Conservation (phyloP, 805 yeast genomes). For the Tetrapisispora namnaoensis region DNA sequence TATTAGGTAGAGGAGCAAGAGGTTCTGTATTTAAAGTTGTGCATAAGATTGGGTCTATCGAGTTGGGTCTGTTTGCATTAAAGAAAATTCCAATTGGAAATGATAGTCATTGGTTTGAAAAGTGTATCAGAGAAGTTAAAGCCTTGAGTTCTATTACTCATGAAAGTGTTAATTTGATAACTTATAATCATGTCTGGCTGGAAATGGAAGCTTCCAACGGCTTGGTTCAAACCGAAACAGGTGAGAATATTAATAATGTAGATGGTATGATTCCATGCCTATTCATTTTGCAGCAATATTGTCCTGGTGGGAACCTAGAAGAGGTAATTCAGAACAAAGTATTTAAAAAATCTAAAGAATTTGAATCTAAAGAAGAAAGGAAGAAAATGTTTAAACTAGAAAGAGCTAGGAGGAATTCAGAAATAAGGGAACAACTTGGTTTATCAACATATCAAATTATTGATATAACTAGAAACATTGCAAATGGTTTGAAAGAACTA, state of each 20-base stretch:
- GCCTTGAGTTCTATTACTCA: constrained; percentile 44
- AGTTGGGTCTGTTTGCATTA: constrained; percentile 72
- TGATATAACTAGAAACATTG: constrained; percentile 56
- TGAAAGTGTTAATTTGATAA: constrained; percentile 54
- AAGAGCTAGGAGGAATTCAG: constrained; percentile 4
- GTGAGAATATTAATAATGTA: constrained; percentile 7
- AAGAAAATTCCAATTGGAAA: constrained; percentile 81
- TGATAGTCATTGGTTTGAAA: constrained; percentile 54
- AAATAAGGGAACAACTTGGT: constrained; percentile 12
- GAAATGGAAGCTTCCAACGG: constrained; percentile 50
- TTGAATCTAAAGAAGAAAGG: constrained; percentile 30
- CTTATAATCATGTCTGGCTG: constrained; percentile 88
- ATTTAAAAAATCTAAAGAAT: constrained; percentile 26
- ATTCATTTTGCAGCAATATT: constrained; percentile 75
- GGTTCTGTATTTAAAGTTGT: constrained; percentile 80
- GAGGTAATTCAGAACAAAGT: constrained; percentile 39
- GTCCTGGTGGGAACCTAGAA: constrained; percentile 82
- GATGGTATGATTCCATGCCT: constrained; percentile 47
- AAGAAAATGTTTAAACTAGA: constrained; percentile 25
- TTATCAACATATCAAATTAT: constrained; percentile 54
- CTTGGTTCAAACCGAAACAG: constrained; percentile 13
- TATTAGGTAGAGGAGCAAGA: constrained; percentile 74
- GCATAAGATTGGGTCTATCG: constrained; percentile 58
- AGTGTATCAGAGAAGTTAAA: constrained; percentile 69
- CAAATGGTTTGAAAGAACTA: constrained; percentile 59